Evolutionary conservation across 2,329 filamentous ascomycete species (phyloP), one percentile per base, ranked within the genome.

Genomic region (Aspergillus sp.): DNA sequence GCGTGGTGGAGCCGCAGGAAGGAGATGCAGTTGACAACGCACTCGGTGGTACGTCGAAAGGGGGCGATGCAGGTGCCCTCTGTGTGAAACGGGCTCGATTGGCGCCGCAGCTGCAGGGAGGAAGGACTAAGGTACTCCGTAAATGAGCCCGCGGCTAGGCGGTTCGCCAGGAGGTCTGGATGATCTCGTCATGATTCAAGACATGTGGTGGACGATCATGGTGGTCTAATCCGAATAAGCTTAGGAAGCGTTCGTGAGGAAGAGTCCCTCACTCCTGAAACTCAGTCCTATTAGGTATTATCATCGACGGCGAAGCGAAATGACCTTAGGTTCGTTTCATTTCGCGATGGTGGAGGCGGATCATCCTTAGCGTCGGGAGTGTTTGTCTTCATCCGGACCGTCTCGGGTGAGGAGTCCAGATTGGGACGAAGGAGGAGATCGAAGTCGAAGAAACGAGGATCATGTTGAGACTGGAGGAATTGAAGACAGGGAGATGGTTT

Each of bases 51-150:
- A 51, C 50, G 56, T 54, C 50, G 14, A n/a, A 19, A 17, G 40
- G 46, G 60, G 65, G 63, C 56, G 48, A 61, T 65, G 63, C 62
- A 65, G 20, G 34, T 54, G 52, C 50, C 52, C 52, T 56, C 47
- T 7, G 34, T 17, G 34, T 38, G 34, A 38, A 58, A 57, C 52
- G 56, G 44, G 40, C 53, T 55, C 53, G 43, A 61, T 55, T 58
- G 53, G 54, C 53, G 47, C 48, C 49, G 45, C 51, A 53, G 48
- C 54, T 23, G 43, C 21, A 17, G 23, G 32, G 31, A 25, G 25
- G n/a, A n/a, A n/a, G n/a, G n/a, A n/a, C n/a, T n/a, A n/a, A n/a
- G n/a, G n/a, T 19, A 14, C 43, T 40, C 29, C n/a, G 11, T 13
- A 17, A 34, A 17, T 42, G 23, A 29, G 6, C 4, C 23, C 23